Percentiles rank a stretch among this genome's conserved stretches.
phyloP scores from a whole-genome alignment of 2,329 filamentous ascomycete genomes.

The Beauveria bassiana region DNA sequence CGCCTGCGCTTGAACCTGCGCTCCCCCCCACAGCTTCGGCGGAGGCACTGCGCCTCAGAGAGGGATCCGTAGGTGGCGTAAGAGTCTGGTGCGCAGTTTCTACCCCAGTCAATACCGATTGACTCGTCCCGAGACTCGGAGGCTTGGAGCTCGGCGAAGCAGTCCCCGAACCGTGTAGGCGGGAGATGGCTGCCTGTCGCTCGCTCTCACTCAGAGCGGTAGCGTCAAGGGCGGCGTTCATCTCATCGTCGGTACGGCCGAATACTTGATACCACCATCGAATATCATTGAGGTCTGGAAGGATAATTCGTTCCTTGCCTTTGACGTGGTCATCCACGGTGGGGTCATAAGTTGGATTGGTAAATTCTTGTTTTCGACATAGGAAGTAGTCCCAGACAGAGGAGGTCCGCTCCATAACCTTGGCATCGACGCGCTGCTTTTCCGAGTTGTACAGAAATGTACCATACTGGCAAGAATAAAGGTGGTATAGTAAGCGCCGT shows the following conservation, averaged over 20 bases:
- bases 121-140: slow-evolving; percentile 30
- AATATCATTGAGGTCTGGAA: slow-evolving; percentile 69
- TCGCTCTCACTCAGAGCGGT: slow-evolving; percentile 43
- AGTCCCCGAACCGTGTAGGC: slow-evolving; percentile 23
- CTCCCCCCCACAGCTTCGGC: slow-evolving; percentile 23
- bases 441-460: slow-evolving; percentile 96
- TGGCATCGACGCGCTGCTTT: slow-evolving; percentile 69
- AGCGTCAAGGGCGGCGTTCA: slow-evolving; percentile 65
- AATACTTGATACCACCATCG: slow-evolving; percentile 92
- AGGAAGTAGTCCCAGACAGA: slow-evolving; percentile 98
- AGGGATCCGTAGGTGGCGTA: slow-evolving; percentile 32
- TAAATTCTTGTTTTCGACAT: slow-evolving; percentile 69
- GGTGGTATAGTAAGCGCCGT: slow-evolving; percentile 79
- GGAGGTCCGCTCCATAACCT: slow-evolving; percentile 62
- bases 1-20: slow-evolving; percentile 22
- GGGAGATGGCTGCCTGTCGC: slow-evolving; percentile 28
- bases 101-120: slow-evolving; percentile 51
- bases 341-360: slow-evolving; percentile 70
- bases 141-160: slow-evolving; percentile 29
- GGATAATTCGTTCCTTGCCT: slow-evolving; percentile 74
- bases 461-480: slow-evolving; percentile 93
- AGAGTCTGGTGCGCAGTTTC: slow-evolving; percentile 49
- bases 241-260: slow-evolving; percentile 79
- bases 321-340: slow-evolving; percentile 70
- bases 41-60: slow-evolving; percentile 37